Evolutionary conservation across 1,284 basidiomycete genomes (phyloP).

Genomic region (Irpex sp.): DNA sequence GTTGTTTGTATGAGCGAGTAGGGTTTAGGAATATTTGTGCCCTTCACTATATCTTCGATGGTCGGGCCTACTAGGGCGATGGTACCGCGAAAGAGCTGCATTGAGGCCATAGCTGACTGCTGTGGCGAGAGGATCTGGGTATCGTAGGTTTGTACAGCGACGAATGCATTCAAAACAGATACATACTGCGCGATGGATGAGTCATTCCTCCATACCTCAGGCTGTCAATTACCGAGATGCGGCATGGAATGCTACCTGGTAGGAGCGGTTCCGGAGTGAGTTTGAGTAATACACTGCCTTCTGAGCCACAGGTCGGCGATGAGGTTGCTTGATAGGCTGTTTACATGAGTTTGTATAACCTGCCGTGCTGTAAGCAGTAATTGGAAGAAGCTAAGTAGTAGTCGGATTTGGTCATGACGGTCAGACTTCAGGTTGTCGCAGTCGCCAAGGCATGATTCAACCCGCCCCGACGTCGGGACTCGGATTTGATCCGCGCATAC

Average conservation of each 20-base stretch:
- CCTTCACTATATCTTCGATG: constrained; percentile 29
- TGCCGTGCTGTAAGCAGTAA: neutral
- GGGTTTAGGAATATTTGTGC: constrained; percentile 11
- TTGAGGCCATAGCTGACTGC: neutral
- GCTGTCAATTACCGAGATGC: neutral
- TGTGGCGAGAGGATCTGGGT: neutral
- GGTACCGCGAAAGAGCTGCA: constrained; percentile 10
- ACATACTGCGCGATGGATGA: neutral
- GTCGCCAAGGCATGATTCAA: too few species aligned
- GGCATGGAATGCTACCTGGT: neutral
- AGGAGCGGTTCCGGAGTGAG: neutral
- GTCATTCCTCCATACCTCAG: neutral
- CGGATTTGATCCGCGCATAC: too few species aligned
- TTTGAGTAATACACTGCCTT: neutral
- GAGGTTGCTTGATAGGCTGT: neutral
- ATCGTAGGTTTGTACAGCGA: neutral
- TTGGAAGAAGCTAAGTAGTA: neutral
- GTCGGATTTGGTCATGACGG: too few species aligned
- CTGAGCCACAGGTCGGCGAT: neutral
- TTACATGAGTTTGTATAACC: neutral
- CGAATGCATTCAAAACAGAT: neutral
- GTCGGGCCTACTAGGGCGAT: constrained; percentile 28
- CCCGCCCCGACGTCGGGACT: too few species aligned
- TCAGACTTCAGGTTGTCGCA: too few species aligned
- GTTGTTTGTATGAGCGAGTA: constrained; percentile 12